Base-by-base conservation (phyloP, 768 basidiomycete species). In the Dioszegia crocea region DNA sequence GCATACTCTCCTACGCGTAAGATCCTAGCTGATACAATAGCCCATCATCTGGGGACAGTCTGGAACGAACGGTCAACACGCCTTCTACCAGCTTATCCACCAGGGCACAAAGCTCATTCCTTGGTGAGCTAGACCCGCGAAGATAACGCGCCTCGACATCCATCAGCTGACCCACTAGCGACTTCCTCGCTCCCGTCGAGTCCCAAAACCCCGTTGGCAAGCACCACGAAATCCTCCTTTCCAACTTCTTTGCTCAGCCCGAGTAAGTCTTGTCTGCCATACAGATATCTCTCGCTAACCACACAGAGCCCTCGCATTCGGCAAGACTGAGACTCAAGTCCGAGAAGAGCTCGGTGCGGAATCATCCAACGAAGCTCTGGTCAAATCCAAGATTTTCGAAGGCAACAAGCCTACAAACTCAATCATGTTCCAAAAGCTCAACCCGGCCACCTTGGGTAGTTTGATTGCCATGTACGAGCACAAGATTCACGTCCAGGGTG, bases 31-130 rank as follows among this genome's bases (percentile, higher is more conserved):
- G 38, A 55, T 17, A 10, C 57, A 8, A 12, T 67, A 92, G 87
- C 94, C 96, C 14, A 98, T 99, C 80, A 89, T 98, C 77, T 99
- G 96, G 96, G 96, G 94, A 66, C 93, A 93, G 10, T 87, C 90
- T 0, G 96, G 94, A 41, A 98, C 96, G 38, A 98, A 98, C 78
- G 96, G 94, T 57, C 94, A 98, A 77, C 96, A 99, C 80, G 97
- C 96, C 9, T 98, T 99, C 84, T 99, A 99, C 81, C 94, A 97
- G 79, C 88, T 97, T 63, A 78, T 78, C 63, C 77, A 78, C 71
- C 77, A 78, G 62, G 77, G 77, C 43, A 78, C 77, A 62, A 78
- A 78, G 74, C 71, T 78, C 43, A 78, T 78, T 63, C 76, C 76
- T 43, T 67, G 64, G 74, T 75, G 47, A 63, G 71, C 64, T n/a